Percentiles rank a stretch among this genome's conserved stretches.
Conservation (phyloP, 257 asterid genomes). For the Scutellaria baicalensis region DNA sequence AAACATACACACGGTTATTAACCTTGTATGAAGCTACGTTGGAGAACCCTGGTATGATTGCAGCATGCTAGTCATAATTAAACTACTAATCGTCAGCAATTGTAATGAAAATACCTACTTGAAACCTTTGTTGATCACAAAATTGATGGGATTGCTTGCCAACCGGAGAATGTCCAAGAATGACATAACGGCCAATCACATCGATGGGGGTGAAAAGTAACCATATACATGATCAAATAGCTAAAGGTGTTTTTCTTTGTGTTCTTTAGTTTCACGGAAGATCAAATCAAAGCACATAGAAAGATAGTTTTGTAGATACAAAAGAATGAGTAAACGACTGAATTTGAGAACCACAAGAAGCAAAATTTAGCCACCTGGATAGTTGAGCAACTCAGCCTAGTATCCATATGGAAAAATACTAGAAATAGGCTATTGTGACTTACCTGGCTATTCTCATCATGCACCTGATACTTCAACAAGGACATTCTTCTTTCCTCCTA, state of each 20-base stretch:
- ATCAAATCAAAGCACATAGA: conserved; percentile 16
- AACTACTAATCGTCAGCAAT: conserved; percentile 48
- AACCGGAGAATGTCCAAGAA: conserved; percentile 65
- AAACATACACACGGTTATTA: conserved; percentile 53
- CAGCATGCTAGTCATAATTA: conserved; percentile 45
- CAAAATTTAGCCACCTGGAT: conserved; percentile 53
- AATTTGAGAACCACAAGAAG: conserved; percentile 33
- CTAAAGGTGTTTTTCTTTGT: conserved; percentile 33
- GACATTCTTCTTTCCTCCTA: conserved; percentile 99
- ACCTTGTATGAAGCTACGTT: conserved; percentile 40
- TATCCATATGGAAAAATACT: conserved; percentile 34
- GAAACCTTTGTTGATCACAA: conserved; percentile 78
- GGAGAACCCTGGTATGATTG: conserved; percentile 45
- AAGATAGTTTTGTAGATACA: conserved; percentile 15
- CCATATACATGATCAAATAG: conserved; percentile 29
- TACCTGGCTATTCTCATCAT: conserved; percentile 99
- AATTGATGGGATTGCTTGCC: conserved; percentile 74
- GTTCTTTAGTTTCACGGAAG: conserved; percentile 15
- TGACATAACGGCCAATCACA: conserved; percentile 41
- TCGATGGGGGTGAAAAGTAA: conserved; percentile 43
- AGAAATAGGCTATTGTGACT: conserved; percentile 45
- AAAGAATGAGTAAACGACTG: conserved; percentile 33
- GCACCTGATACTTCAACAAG: conserved; percentile 95
- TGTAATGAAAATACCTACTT: conserved; percentile 72
- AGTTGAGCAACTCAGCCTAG: conserved; percentile 44